Evolutionary conservation across 495 filamentous ascomycete genomes (phyloP), one percentile per base, ranked within the genome.

Genomic region (Aspergillus taichungensis): DNA sequence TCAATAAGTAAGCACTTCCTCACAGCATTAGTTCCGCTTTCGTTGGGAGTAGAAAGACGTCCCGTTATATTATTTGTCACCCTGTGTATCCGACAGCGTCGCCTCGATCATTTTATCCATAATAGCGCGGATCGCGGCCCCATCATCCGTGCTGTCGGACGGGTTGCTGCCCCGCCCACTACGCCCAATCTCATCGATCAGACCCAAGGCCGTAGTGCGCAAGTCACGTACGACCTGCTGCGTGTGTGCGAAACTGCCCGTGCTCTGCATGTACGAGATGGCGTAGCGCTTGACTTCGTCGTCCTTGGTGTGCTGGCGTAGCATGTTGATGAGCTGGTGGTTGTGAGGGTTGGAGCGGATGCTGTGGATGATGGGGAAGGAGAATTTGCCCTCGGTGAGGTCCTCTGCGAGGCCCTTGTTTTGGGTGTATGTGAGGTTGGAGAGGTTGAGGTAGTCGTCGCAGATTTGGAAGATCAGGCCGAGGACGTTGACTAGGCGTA

Each of bases 331-430:
- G 37, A 98, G 74, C 59, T 91, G 85, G 28, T 83, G 76, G 57
- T 95, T 90, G 7, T 65, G 66, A 4, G 87, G 85, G 60, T 90
- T 77, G 30, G 82, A 70, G 51, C 90, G 85, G 51, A 98, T 94
- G 60, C 84, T 84, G 65, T 98, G 91, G 48, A 98, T 96, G 54
- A 98, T 85, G 6, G 91, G 91, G 59, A 94, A 97, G 24, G 84
- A 90, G 71, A 97, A 98, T 75, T 98, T 98, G 34, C 92, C 92
- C 69, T 98, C 92, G 0, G 91, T 96, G 50, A 98, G 66, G 62
- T 98, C 92, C 71, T 98, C 92, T 63, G 87, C 95, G 50, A 95
- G 79, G 45, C 92, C 94, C 71, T 97, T 98, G 54, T 92, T 91
- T 38, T 81, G 69, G 38, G 84, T 81, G 68, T 96, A 96, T 48